Evolutionary conservation across 257 asterid species (phyloP), one percentile per base, ranked within the genome.

Genomic region (Galeopsis tetrahit): DNA sequence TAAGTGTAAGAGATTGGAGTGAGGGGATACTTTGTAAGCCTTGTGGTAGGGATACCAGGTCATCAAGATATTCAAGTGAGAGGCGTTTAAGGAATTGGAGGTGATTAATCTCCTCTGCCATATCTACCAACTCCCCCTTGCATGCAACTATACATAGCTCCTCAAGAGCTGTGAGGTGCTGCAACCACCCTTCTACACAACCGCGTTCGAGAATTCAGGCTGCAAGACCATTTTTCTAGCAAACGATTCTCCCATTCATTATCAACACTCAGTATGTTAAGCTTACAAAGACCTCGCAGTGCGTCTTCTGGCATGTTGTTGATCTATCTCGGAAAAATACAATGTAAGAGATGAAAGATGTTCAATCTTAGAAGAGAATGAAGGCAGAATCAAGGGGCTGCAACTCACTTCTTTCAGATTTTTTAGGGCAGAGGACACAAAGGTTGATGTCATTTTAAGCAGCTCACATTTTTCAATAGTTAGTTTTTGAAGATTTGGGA

Each of bases 401-500:
- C 34, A 53, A 2, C 7, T 0, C 60, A 53, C 10, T 7, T 6
- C 34, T 8, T 15, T 53, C 5, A 53, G 34, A 17, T 4, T 53
- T 21, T 21, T 15, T 53, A 15, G 35, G 10, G 21, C 9, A 51
- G 57, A 17, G 4, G 60, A 53, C 35, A 53, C 11, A 21, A 53
- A 53, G 13, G 34, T n/a, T 51, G 57, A 49, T 49, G 57, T 14
- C 31, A 49, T 3, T 49, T 13, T 49, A 13, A 49, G 28, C 8
- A 14, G 14, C 3, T 7, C 28, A 49, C 57, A 49, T 28, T 14
- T n/a, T 5, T 14, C 8, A n/a, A 51, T 51, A n/a, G 8, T 5
- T n/a, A 51, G 57, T 51, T 11, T 14, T n/a, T 51, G 57, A 51
- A 51, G 57, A 51, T 51, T 51, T 51, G 57, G 57, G 57, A 51